Base-by-base conservation (phyloP, 2,329 filamentous ascomycete species). In the Botrytis fabae region DNA sequence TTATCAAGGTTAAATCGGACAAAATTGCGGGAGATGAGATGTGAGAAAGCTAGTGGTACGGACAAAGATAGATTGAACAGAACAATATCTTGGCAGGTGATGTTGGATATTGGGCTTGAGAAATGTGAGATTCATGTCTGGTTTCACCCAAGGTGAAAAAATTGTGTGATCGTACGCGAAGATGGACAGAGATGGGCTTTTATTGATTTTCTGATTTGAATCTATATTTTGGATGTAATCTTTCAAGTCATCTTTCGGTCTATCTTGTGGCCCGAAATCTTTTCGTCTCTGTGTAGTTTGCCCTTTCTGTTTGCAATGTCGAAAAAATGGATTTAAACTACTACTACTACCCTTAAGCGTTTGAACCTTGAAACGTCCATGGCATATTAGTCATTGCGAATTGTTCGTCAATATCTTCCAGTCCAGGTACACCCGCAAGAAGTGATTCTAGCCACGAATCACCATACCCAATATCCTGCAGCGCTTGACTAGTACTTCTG, bases 401-500 rank as follows among this genome's bases (percentile, higher is more conserved):
- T 46, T 70, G 54, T 62, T 38, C 14, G 9, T 72, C 64, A 25
- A 60, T 32, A 42, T 72, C 51, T 20, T 72, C 44, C 18, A 70
- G 18, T 51, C 38, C 64, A 8, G 70, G 70, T 10, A 70, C 60
- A 25, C 70, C 70, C 28, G 51, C 64, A 25, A 72, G 57, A 4
- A 72, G 40, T 42, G 61, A 51, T 46, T 70, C 70, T 7, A 70
- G 28, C 70, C 70, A 72, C 16, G 70, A 14, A 46, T 70, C 64
- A 46, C 42, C 65, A 46, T 51, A 72, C 38, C 18, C 35, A 1
- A 59, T 16, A 32, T 72, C 42, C 20, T 72, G 51, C 7, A 69
- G 63, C 9, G 48, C 22, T 54, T 46, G n/a, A 20, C 32, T 18
- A 18, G 25, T 44, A 7, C 40, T 62, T 42, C 44, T n/a, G 12